Base-by-base conservation (phyloP, 2,329 filamentous ascomycete genomes). In the Diaporthe australafricana region DNA sequence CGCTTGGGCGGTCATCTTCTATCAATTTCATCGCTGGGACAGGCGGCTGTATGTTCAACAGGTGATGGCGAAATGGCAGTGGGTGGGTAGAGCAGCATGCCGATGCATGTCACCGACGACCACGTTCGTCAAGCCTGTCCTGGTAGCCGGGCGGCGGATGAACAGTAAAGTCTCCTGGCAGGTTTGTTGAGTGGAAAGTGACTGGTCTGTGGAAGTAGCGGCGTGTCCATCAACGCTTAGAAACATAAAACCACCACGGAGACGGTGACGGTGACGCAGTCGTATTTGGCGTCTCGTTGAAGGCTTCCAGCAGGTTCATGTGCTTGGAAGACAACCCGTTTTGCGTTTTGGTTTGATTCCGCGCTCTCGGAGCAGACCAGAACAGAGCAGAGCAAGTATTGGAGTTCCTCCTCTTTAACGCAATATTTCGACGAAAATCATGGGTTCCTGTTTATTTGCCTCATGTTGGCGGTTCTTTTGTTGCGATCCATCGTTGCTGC, bases 371-470 rank as follows among this genome's bases (percentile, higher is more conserved):
- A 40, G 38, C 9, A n/a, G n/a, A n/a, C n/a, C n/a, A n/a, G 45
- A 17, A 16, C 11, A 35, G 45, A 65, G 42, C 30, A 50, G 30
- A 45, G 27, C 42, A 63, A 35, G 53, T 30, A 47, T 42, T 68
- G 53, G 7, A 27, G 17, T 52, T 69, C 67, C 53, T 52, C 67
- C 66, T 69, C 53, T 69, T 60, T 5, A 50, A 30, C 22, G 67
- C 42, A 50, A 32, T 48, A 35, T 35, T 45, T 32, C 32, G 40
- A 38, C 35, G 17, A 35, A 40, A 20, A n/a, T 30, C 27, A 22
- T 25, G 45, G 32, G 32, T 30, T 50, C 22, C 27, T 40, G 45
- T 14, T 32, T 22, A 48, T 32, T 30, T 30, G 32, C 45, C 53
- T 35, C 45, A 42, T 45, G 25, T 20, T 47, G 25, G 42, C 53